phyloP scores from a whole-genome alignment of 495 filamentous ascomycete species.

The Neohortaea acidophila region DNA sequence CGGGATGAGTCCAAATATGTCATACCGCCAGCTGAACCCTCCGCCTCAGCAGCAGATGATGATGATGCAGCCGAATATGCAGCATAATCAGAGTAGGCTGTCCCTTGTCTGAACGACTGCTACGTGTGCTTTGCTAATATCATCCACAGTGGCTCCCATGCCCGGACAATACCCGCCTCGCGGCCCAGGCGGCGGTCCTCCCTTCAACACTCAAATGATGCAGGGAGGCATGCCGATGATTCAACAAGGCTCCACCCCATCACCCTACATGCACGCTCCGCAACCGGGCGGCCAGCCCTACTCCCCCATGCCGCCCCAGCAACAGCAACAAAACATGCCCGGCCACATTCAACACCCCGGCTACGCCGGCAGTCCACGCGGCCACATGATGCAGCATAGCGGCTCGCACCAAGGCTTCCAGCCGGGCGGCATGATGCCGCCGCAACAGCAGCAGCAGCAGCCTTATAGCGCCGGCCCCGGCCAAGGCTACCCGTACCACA shows the following conservation, averaged over 20 bases:
- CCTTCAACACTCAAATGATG: slow-evolving; percentile 3
- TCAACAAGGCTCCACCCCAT: slow-evolving; percentile 65
- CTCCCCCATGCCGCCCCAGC: slow-evolving; percentile 48
- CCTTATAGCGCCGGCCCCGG: slow-evolving; percentile 49
- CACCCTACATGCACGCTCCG: slow-evolving; percentile 25
- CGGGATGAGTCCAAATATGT: slow-evolving; percentile 42
- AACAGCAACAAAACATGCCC: background rate
- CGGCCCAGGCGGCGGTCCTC: background rate
- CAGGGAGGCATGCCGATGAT: background rate
- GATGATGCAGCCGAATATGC: slow-evolving; percentile 1
- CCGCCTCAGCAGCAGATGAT: slow-evolving; percentile 1
- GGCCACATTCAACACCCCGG: slow-evolving; percentile 54
- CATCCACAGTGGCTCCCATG: slow-evolving; percentile 1
- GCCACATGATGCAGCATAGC: slow-evolving; percentile 25
- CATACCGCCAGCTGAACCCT: slow-evolving; percentile 14
- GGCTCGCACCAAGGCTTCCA: slow-evolving; percentile 29
- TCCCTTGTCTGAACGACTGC: background rate
- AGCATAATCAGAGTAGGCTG: slow-evolving; percentile 4
- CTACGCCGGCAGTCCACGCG: slow-evolving; percentile 34
- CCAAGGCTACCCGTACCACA: slow-evolving; percentile 50
- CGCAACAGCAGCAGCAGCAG: slow-evolving; percentile 13
- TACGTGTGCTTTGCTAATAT: background rate
- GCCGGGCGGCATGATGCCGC: slow-evolving; percentile 18
- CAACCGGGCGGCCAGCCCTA: slow-evolving; percentile 54
- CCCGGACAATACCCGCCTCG: background rate